phyloP scores from a whole-genome alignment of 768 basidiomycete genomes.

The Boletales sp. region DNA sequence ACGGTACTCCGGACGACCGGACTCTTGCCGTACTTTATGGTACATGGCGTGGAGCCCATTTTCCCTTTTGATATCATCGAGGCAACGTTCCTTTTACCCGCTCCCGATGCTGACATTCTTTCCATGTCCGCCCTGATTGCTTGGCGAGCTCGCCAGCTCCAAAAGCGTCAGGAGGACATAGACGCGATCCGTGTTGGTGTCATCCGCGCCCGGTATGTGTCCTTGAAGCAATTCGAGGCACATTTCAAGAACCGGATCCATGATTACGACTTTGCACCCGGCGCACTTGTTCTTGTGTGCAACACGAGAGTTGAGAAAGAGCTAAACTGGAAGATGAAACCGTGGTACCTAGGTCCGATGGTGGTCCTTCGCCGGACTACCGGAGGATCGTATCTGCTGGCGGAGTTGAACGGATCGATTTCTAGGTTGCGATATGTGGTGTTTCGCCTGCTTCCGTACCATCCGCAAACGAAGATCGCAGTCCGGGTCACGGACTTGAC shows the following conservation, averaged over 20 bases:
- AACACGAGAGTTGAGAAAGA: no score
- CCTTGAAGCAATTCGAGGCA: background rate
- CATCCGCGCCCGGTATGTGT: background rate
- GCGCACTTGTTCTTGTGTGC: no score
- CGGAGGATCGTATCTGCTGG: slow-evolving; percentile 23
- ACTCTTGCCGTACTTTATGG: no score
- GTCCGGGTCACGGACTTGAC: background rate
- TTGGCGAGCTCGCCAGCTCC: background rate
- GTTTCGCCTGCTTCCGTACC: slow-evolving; percentile 22
- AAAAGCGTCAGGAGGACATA: background rate
- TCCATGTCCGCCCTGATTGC: no score
- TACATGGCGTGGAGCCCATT: no score
- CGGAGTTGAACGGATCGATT: slow-evolving; percentile 24
- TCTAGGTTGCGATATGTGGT: slow-evolving; percentile 13
- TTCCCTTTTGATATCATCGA: background rate
- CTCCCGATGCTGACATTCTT: background rate
- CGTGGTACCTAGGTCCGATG: no score
- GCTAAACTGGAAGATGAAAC: no score
- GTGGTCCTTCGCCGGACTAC: slow-evolving; percentile 12
- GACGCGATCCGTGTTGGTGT: fast-evolving
- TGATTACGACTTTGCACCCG: no score
- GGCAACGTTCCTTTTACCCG: background rate
- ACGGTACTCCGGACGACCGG: no score
- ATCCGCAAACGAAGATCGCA: background rate
- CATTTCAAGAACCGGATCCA: no score